Evolutionary conservation across 352 stramenopile genomes (phyloP).

Genomic region (Phytophthora sansomeana): DNA sequence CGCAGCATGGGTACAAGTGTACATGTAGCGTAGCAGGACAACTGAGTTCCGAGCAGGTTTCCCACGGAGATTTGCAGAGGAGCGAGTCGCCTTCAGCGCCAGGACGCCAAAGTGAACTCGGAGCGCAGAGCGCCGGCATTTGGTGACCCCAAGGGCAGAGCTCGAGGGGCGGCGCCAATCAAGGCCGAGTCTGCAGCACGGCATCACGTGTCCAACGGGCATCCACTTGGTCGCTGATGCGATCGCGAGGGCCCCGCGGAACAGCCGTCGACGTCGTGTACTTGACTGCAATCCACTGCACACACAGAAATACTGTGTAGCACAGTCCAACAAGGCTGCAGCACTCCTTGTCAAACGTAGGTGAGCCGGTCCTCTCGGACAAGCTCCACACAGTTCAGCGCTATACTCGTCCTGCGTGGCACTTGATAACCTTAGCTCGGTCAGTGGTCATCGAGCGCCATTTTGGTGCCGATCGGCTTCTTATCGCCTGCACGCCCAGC

Average conservation of each 20-base stretch:
- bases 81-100: slow-evolving; percentile 6
- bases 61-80: slow-evolving; percentile 18
- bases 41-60: slow-evolving; percentile 9
- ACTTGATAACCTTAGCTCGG: neutral
- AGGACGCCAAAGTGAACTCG: slow-evolving; percentile 14
- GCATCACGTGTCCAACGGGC: slow-evolving; percentile 22
- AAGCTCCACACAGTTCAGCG: too few relatives aligned
- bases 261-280: neutral
- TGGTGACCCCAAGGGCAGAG: slow-evolving; percentile 1
- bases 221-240: neutral
- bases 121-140: slow-evolving; percentile 13
- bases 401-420: too few relatives aligned
- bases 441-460: neutral
- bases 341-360: too few relatives aligned
- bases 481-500: slow-evolving; percentile 22
- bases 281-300: neutral
- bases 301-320: neutral
- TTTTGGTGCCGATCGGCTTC: slow-evolving; percentile 6
- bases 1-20: neutral
- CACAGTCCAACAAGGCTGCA: too few relatives aligned
- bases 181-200: slow-evolving; percentile 14
- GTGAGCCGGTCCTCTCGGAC: too few relatives aligned
- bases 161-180: slow-evolving; percentile 15
- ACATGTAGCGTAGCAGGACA: neutral
- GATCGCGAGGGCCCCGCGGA: neutral